These are phyloP conservation scores for Fusarium foetens DNA, from an alignment of 2,329 filamentous ascomycete genomes.

Conservation along the genomic window DNA sequence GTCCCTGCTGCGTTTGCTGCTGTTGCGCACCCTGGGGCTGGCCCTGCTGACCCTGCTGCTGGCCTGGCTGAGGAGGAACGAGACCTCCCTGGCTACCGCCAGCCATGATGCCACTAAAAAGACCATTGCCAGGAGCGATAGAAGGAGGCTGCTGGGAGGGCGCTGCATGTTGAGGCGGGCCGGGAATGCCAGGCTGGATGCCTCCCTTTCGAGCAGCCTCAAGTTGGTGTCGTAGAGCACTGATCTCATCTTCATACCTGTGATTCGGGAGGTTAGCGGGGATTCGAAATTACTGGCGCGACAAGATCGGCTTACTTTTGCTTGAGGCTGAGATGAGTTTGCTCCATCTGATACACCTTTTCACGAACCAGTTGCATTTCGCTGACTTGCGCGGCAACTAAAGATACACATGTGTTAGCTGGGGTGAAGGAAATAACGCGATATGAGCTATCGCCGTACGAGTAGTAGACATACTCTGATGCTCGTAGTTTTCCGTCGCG, in stretches of 20 bases:
- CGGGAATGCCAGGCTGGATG: constrained; percentile 68
- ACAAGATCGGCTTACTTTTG: constrained; percentile 74
- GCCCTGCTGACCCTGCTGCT: constrained; percentile 64
- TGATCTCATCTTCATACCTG: constrained; percentile 94
- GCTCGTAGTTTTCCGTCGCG: constrained; percentile 87
- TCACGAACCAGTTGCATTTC: constrained; percentile 95
- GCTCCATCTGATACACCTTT: constrained; percentile 94
- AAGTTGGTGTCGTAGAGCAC: constrained; percentile 86
- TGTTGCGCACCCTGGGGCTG: constrained; percentile 63
- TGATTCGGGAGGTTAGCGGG: constrained; percentile 7
- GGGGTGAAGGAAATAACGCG: constrained; percentile 19
- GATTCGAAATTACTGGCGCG: neutral
- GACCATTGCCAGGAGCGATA: constrained; percentile 88
- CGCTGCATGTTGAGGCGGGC: constrained; percentile 78
- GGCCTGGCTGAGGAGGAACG: constrained; percentile 77
- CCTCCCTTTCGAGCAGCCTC: constrained; percentile 75
- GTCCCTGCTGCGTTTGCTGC: constrained; percentile 52
- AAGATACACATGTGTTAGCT: constrained; percentile 40
- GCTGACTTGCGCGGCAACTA: constrained; percentile 89
- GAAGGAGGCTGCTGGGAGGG: constrained; percentile 88
- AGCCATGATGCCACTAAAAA: constrained; percentile 97
- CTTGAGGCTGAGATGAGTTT: constrained; percentile 88
- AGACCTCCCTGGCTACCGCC: constrained; percentile 86
- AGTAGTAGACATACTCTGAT: constrained; percentile 78
- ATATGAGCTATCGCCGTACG: neutral